Evolutionary conservation across 2,329 filamentous ascomycete species (phyloP).

Genomic region (Neofusicoccum sp.): DNA sequence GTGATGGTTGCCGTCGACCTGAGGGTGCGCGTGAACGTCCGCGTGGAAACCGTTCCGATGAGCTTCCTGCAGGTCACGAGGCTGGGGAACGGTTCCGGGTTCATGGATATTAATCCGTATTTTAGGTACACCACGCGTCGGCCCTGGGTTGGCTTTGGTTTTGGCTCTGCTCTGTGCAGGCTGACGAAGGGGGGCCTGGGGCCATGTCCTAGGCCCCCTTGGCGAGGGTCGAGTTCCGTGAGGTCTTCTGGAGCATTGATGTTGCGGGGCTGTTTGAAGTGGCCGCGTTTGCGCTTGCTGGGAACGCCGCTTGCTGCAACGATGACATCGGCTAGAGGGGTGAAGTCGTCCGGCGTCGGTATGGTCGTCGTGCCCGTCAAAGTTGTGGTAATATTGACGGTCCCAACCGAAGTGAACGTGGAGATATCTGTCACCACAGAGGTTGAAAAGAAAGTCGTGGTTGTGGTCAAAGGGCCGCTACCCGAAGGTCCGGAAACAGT

Average conservation of each 20-base stretch:
- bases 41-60: no score
- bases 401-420: not conserved
- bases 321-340: not conserved
- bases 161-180: no score
- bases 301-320: not conserved
- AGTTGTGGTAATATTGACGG: not conserved
- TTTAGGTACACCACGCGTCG: no score
- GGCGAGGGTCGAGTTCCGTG: no score
- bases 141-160: no score
- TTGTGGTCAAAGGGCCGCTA: not conserved
- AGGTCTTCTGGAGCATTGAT: no score
- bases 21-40: not conserved
- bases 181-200: no score
- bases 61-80: no score
- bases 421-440: not conserved
- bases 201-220: not conserved
- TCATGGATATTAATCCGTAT: not conserved
- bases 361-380: not conserved
- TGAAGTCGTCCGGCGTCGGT: not conserved
- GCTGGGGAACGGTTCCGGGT: not conserved
- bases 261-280: not conserved
- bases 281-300: not conserved
- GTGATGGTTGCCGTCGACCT: not conserved
- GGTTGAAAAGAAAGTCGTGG: not conserved
- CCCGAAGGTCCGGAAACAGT: not conserved